Percentiles rank a stretch among this genome's conserved stretches.
These are phyloP conservation scores for Echeveria elegans DNA, from an alignment of 164 flowering plant genomes.

Conservation along the genomic window DNA sequence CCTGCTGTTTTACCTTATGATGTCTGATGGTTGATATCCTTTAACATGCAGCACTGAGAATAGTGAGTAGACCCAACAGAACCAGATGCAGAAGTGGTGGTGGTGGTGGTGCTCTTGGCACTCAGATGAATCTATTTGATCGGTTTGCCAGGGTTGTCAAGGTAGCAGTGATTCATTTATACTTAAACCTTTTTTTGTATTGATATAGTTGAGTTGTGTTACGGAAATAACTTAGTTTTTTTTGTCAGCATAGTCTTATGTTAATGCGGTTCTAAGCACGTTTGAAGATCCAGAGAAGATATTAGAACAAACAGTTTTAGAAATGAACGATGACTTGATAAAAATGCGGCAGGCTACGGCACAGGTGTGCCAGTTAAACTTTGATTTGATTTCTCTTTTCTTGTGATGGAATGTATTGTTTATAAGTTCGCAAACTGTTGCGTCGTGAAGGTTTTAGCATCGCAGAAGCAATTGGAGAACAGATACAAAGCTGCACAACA, in stretches of 20 bases:
- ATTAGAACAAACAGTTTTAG: conserved; percentile 82
- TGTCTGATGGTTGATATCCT: not conserved
- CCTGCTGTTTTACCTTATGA: not conserved
- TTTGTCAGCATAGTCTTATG: conserved; percentile 70
- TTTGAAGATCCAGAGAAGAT: conserved; percentile 98
- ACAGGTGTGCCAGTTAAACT: conserved; percentile 40
- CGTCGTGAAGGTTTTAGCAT: conserved; percentile 64
- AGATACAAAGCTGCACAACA: conserved; percentile 74
- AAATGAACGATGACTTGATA: conserved; percentile 93
- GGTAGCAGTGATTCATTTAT: not conserved
- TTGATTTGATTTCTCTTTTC: not conserved
- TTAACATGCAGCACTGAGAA: conserved; percentile 5
- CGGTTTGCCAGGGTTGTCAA: conserved; percentile 32
- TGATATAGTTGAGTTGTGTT: not conserved
- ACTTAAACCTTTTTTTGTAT: not conserved
- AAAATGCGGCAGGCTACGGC: conserved; percentile 99
- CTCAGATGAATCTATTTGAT: conserved; percentile 4
- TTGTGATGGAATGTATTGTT: not conserved
- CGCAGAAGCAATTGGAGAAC: conserved; percentile 84
- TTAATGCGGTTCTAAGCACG: conserved; percentile 72
- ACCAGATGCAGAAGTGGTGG: not conserved
- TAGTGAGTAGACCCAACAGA: conserved; percentile 17
- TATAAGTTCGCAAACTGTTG: no score
- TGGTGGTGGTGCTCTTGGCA: not conserved
- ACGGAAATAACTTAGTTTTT: conserved; percentile 6